phyloP scores from a whole-genome alignment of 2,329 filamentous ascomycete genomes.

The Lojkania enalia region DNA sequence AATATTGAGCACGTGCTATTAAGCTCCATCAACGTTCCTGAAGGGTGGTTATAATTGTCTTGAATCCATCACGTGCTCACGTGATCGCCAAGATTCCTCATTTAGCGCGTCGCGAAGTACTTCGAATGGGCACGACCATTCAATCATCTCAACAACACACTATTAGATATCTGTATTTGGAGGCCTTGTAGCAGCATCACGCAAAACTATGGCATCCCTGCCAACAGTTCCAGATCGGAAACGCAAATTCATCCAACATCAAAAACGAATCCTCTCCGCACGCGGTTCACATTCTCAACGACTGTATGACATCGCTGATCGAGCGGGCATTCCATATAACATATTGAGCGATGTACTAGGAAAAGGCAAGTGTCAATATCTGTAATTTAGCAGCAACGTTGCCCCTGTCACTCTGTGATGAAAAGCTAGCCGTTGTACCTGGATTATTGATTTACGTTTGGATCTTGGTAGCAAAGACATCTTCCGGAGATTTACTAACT shows the following conservation, averaged over 20 bases:
- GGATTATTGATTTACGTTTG: background rate
- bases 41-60: too few relatives aligned
- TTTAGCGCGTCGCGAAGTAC: too few relatives aligned
- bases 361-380: slow-evolving; percentile 47
- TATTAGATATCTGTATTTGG: too few relatives aligned
- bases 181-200: too few relatives aligned
- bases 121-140: too few relatives aligned
- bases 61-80: too few relatives aligned
- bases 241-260: slow-evolving; percentile 63
- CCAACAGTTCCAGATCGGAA: slow-evolving; percentile 62
- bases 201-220: background rate
- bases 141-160: too few relatives aligned
- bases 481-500: slow-evolving; percentile 7
- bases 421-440: background rate
- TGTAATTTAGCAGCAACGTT: too few relatives aligned
- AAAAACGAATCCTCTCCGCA: slow-evolving; percentile 66
- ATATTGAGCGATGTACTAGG: slow-evolving; percentile 55
- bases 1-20: too few relatives aligned
- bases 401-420: background rate
- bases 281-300: slow-evolving; percentile 59
- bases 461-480: background rate
- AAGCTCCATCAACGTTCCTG: too few relatives aligned
- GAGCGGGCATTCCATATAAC: slow-evolving; percentile 52
- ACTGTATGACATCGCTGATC: slow-evolving; percentile 56
- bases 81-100: too few relatives aligned